A percentile compares a stretch with the other conserved stretches of the same genome.
These are phyloP conservation scores for Populus trichocarpa DNA, from an alignment of 441 rosid genomes.

Conservation along the genomic window DNA sequence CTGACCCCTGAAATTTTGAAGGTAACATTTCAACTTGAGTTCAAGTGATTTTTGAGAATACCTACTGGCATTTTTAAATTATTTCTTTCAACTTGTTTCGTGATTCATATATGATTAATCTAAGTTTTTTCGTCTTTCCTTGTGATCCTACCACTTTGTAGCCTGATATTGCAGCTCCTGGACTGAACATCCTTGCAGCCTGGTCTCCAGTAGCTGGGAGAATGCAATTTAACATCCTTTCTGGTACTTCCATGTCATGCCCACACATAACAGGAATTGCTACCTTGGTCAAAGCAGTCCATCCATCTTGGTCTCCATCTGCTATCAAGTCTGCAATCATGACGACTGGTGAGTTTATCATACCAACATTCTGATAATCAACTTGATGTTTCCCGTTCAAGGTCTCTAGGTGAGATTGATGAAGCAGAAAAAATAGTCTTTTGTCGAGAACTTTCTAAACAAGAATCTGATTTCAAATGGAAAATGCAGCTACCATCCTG, in stretches of 20 bases:
- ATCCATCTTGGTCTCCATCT: constrained; percentile 65
- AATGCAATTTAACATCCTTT: constrained; percentile 43
- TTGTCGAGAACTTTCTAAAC: constrained; percentile 1
- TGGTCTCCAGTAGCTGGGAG: constrained; percentile 45
- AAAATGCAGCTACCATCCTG: constrained; percentile 44
- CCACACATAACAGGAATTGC: constrained; percentile 86
- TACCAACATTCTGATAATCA: background rate
- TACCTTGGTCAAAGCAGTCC: constrained; percentile 67
- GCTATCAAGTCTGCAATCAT: constrained; percentile 87
- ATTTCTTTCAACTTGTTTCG: background rate
- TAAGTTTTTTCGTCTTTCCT: background rate
- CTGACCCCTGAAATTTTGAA: constrained; percentile 65
- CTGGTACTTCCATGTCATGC: constrained; percentile 92
- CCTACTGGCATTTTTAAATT: background rate
- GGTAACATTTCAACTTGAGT: constrained; percentile 27
- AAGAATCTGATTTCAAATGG: constrained; percentile 4
- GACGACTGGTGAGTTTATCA: constrained; percentile 39
- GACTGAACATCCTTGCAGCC: constrained; percentile 60
- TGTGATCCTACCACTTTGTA: constrained; percentile 17
- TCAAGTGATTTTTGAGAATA: background rate
- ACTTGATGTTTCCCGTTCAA: background rate
- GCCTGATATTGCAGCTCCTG: constrained; percentile 79
- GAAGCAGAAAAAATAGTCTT: background rate
- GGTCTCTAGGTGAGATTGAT: background rate
- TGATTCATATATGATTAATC: background rate